These are phyloP conservation scores for Aspergillus piperis DNA, from an alignment of 2,329 filamentous ascomycete species.

Conservation along the genomic window DNA sequence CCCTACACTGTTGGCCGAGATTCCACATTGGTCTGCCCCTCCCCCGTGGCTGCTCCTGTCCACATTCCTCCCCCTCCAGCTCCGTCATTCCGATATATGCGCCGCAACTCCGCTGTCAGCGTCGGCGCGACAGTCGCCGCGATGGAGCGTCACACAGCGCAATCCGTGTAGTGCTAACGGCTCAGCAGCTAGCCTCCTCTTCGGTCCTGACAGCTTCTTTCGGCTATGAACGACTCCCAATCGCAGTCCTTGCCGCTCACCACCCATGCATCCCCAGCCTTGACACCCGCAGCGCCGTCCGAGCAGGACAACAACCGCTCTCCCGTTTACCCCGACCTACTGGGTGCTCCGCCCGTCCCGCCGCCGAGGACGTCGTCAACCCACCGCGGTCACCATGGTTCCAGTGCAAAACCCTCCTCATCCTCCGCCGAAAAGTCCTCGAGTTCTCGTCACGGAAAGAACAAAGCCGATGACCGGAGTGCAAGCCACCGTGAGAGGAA, in stretches of 20 bases:
- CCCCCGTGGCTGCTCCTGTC: slow-evolving; percentile 32
- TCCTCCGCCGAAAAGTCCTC: slow-evolving; percentile 37
- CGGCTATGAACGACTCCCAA: slow-evolving; percentile 49
- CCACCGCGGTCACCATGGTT: slow-evolving; percentile 51
- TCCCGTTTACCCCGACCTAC: slow-evolving; percentile 49
- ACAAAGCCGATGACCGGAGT: slow-evolving; percentile 41
- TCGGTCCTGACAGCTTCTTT: slow-evolving; percentile 36
- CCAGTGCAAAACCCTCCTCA: slow-evolving; percentile 36
- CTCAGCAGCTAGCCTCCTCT: slow-evolving; percentile 33
- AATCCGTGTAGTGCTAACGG: slow-evolving; percentile 26
- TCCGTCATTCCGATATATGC: slow-evolving; percentile 1
- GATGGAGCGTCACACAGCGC: slow-evolving; percentile 18
- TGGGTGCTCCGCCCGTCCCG: slow-evolving; percentile 66
- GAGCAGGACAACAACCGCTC: slow-evolving; percentile 34
- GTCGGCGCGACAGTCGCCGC: slow-evolving; percentile 45
- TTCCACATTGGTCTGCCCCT: slow-evolving; percentile 37
- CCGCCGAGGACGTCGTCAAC: slow-evolving; percentile 82
- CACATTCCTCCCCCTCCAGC: not conserved
- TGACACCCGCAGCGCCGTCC: slow-evolving; percentile 34
- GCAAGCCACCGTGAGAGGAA: slow-evolving; percentile 45
- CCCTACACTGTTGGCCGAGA: slow-evolving; percentile 56
- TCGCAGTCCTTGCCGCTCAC: slow-evolving; percentile 46
- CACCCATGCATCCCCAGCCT: slow-evolving; percentile 45
- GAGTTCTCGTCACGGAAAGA: slow-evolving; percentile 44
- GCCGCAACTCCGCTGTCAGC: slow-evolving; percentile 35